These are phyloP conservation scores for Ascoidea asiatica DNA, from an alignment of 805 yeast genomes.

Conservation along the genomic window DNA sequence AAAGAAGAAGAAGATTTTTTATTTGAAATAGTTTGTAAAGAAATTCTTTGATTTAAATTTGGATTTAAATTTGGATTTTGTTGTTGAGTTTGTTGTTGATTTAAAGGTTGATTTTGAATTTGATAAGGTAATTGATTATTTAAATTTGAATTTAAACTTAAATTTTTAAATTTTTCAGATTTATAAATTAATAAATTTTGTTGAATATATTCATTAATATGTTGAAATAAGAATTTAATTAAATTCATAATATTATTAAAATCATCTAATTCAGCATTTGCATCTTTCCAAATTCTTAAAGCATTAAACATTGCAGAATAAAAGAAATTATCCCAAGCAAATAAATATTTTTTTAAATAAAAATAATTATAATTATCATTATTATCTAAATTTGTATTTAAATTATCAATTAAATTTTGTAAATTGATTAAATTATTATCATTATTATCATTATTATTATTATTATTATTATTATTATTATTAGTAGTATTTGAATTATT, in stretches of 20 bases:
- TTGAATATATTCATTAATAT: constrained; percentile 11
- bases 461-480: no score
- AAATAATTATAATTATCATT: constrained; percentile 17
- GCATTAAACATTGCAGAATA: constrained; percentile 43
- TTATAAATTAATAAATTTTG: neutral
- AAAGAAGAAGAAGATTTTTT: no score
- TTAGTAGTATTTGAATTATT: no score
- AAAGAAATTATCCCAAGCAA: constrained; percentile 40
- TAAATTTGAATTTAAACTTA: neutral
- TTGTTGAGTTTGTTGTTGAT: neutral
- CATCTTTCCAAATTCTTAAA: constrained; percentile 50
- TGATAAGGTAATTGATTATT: no score
- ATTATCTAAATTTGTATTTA: neutral
- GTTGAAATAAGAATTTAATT: constrained; percentile 22
- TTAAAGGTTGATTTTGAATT: no score
- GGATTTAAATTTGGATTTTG: neutral
- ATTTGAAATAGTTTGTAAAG: neutral
- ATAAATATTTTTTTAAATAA: constrained; percentile 24
- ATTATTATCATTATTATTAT: no score
- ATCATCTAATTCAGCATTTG: constrained; percentile 41
- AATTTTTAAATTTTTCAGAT: neutral
- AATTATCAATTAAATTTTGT: constrained; percentile 1
- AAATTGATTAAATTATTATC: no score
- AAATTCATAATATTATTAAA: constrained; percentile 34
- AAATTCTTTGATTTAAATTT: neutral